Evolutionary conservation across 768 basidiomycete genomes (phyloP).

Genomic region (Agaricus blazei): DNA sequence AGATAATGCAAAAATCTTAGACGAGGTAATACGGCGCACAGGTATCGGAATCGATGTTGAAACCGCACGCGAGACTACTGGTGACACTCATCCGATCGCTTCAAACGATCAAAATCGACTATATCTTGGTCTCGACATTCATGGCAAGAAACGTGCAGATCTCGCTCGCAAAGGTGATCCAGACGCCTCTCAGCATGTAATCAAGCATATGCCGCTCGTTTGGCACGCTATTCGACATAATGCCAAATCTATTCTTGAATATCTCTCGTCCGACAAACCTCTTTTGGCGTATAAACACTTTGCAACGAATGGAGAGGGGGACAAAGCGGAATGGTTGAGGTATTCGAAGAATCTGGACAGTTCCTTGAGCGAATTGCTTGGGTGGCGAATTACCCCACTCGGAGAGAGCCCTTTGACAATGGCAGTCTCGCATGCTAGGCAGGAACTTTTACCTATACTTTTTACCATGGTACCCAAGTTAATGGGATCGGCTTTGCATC

Average conservation of each 20-base stretch:
- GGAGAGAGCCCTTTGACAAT: conserved; percentile 51
- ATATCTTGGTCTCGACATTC: conserved; percentile 58
- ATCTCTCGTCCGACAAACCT: conserved; percentile 41
- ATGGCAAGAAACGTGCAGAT: conserved; percentile 59
- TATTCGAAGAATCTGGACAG: conserved; percentile 33
- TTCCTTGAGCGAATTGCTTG: conserved; percentile 43
- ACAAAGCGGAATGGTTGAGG: conserved; percentile 37
- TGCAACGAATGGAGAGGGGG: conserved; percentile 34
- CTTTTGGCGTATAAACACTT: conserved; percentile 48
- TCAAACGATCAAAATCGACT: conserved; percentile 35
- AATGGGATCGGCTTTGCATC: conserved; percentile 35
- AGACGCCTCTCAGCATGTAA: conserved; percentile 22
- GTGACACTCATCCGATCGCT: conserved; percentile 18
- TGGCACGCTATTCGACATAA: conserved; percentile 36
- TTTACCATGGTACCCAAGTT: conserved; percentile 36
- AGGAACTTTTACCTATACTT: conserved; percentile 40
- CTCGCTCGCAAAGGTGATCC: conserved; percentile 48
- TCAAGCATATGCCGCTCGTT: conserved; percentile 23
- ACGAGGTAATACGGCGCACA: conserved; percentile 52
- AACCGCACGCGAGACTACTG: conserved; percentile 15
- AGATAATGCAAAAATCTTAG: conserved; percentile 47
- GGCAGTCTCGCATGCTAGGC: conserved; percentile 30
- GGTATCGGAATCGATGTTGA: conserved; percentile 35
- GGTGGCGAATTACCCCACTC: conserved; percentile 40
- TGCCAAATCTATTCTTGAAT: conserved; percentile 37